Evolutionary conservation across 305 asterid genomes (phyloP).

Genomic region (Solanum chacoense): DNA sequence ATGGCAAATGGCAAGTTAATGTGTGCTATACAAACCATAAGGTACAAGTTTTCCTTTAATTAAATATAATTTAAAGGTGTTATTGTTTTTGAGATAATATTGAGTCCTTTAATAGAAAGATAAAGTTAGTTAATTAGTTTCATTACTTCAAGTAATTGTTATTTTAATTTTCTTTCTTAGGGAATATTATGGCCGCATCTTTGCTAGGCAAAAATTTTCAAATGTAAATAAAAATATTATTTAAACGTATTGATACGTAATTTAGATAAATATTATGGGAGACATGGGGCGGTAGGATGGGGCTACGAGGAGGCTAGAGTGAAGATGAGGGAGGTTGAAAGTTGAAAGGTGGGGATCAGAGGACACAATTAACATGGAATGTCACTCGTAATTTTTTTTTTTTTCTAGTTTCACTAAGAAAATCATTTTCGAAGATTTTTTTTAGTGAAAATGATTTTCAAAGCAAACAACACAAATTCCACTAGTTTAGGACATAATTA

Average conservation of each 20-base stretch:
- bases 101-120: background rate
- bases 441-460: background rate
- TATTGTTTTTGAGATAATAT: background rate
- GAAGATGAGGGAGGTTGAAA: background rate
- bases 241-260: too few species aligned
- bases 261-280: background rate
- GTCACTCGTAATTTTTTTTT: too few species aligned
- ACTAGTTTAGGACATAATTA: background rate
- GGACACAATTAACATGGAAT: background rate
- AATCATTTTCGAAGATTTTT: background rate
- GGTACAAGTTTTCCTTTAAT: background rate
- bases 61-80: background rate
- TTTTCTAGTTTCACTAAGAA: background rate
- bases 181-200: background rate
- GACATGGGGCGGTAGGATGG: background rate
- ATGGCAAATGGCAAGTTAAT: background rate
- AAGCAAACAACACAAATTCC: background rate
- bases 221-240: background rate
- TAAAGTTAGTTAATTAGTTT: background rate
- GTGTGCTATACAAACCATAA: background rate
- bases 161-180: background rate
- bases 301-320: background rate
- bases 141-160: background rate
- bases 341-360: background rate
- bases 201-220: background rate